phyloP scores from a whole-genome alignment of 257 asterid species.

The Verbascum thapsus region DNA sequence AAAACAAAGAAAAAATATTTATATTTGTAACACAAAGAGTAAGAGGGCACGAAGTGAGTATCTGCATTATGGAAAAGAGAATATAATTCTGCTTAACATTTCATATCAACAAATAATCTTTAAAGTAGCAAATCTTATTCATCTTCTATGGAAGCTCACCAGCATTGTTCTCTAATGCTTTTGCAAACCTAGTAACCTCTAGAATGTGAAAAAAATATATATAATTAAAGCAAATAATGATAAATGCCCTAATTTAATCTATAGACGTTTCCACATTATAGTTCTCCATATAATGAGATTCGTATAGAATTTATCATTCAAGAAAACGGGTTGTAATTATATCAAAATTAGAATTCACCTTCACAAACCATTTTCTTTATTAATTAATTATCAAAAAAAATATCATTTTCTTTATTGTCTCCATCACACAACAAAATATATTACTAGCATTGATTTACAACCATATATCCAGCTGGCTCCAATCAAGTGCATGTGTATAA shows the following conservation, averaged over 20 bases:
- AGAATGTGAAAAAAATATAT: no score
- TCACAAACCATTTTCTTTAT: conserved; percentile 40
- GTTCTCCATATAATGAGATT: no score
- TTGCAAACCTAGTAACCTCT: no score
- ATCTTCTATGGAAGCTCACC: neutral
- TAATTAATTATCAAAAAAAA: no score
- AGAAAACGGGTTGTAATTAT: no score
- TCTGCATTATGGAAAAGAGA: neutral
- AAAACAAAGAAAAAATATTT: neutral
- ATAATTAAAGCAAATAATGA: no score
- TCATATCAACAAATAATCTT: conserved; percentile 24
- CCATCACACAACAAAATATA: conserved; percentile 38
- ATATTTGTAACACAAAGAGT: neutral
- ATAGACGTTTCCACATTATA: no score
- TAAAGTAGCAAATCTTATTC: conserved; percentile 26
- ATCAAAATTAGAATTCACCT: conserved; percentile 6
- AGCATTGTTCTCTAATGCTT: no score
- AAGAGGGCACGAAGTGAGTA: neutral
- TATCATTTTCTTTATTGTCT: conserved; percentile 39
- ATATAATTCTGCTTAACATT: conserved; percentile 3
- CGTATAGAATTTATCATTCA: no score
- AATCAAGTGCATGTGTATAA: conserved; percentile 33
- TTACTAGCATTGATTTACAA: conserved; percentile 27
- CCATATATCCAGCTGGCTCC: conserved; percentile 54
- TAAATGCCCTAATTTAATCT: no score